Conservation (phyloP, 768 basidiomycete genomes). For the Trametes meyenii region DNA sequence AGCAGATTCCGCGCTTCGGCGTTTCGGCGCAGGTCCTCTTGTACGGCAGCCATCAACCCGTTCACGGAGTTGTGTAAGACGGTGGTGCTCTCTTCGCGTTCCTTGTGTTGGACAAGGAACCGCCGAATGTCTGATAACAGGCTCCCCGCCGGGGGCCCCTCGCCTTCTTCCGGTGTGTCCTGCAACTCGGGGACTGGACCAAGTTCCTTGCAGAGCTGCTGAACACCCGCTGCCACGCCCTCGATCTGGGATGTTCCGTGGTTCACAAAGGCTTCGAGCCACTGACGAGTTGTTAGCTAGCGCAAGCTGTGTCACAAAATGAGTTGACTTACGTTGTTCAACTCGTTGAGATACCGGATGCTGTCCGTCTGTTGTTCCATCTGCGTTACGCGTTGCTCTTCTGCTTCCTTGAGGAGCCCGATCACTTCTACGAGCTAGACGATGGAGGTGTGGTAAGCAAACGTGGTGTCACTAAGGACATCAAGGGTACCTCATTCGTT, state of each 20-base stretch:
- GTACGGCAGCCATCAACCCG: constrained; percentile 42
- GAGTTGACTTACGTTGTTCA: constrained; percentile 57
- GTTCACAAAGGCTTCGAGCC: constrained; percentile 84
- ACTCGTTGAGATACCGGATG: constrained; percentile 76
- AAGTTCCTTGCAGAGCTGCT: constrained; percentile 59
- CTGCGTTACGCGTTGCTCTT: constrained; percentile 50
- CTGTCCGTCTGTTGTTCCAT: constrained; percentile 73
- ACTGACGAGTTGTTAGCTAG: constrained; percentile 42
- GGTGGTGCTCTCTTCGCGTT: constrained; percentile 35
- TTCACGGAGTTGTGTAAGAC: constrained; percentile 39
- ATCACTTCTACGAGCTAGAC: constrained; percentile 49
- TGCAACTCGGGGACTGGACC: constrained; percentile 37
- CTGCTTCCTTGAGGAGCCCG: constrained; percentile 49
- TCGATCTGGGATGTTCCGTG: constrained; percentile 76
- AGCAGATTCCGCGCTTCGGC: constrained; percentile 45
- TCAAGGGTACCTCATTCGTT: background rate
- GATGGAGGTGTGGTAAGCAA: background rate
- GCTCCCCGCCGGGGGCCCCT: constrained; percentile 25
- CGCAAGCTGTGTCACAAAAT: background rate
- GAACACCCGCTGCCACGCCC: constrained; percentile 58
- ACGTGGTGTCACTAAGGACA: background rate
- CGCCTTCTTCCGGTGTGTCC: constrained; percentile 26
- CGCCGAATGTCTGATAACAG: constrained; percentile 40
- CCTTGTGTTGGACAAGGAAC: constrained; percentile 38
- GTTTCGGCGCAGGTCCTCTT: constrained; percentile 43